Evolutionary conservation across 192 early-diverging fungal genomes (phyloP).

Genomic region (Haplosporangium gracile): DNA sequence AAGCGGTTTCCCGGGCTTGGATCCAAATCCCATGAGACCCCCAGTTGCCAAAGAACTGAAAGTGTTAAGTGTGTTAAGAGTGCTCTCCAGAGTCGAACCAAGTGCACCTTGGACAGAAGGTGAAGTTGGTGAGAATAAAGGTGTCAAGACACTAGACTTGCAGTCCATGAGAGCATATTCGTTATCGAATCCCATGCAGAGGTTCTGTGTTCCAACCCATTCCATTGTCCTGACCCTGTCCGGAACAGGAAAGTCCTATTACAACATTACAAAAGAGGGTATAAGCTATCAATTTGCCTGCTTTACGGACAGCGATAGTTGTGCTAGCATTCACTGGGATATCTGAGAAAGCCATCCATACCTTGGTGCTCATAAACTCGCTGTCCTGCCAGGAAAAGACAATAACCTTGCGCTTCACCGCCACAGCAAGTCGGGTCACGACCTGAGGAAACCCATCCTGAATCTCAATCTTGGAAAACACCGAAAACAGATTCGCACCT

Average conservation of each 20-base stretch:
- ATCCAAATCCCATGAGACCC: slow-evolving; percentile 62
- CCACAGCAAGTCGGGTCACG: slow-evolving; percentile 80
- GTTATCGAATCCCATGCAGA: slow-evolving; percentile 73
- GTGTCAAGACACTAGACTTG: slow-evolving; percentile 64
- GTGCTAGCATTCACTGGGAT: background rate
- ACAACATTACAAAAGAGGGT: background rate
- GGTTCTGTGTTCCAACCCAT: slow-evolving; percentile 78
- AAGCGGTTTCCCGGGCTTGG: slow-evolving; percentile 67
- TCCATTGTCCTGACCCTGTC: slow-evolving; percentile 82
- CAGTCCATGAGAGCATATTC: slow-evolving; percentile 76
- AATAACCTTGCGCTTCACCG: slow-evolving; percentile 76
- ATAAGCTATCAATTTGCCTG: background rate
- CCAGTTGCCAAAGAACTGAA: slow-evolving; percentile 40
- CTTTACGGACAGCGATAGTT: background rate
- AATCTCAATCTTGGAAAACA: slow-evolving; percentile 78
- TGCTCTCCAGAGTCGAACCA: slow-evolving; percentile 53
- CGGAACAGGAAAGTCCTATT: slow-evolving; percentile 76
- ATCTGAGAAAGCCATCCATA: slow-evolving; percentile 5
- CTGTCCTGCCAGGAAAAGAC: slow-evolving; percentile 84
- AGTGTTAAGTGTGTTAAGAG: slow-evolving; percentile 59
- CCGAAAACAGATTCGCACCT: slow-evolving; percentile 82
- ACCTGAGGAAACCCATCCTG: slow-evolving; percentile 74
- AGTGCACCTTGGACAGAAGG: slow-evolving; percentile 57
- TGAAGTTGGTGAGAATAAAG: slow-evolving; percentile 66
- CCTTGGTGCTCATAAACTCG: slow-evolving; percentile 76